These are phyloP conservation scores for Sonneratia caseolaris DNA, from an alignment of 345 rosid species.

Conservation along the genomic window DNA sequence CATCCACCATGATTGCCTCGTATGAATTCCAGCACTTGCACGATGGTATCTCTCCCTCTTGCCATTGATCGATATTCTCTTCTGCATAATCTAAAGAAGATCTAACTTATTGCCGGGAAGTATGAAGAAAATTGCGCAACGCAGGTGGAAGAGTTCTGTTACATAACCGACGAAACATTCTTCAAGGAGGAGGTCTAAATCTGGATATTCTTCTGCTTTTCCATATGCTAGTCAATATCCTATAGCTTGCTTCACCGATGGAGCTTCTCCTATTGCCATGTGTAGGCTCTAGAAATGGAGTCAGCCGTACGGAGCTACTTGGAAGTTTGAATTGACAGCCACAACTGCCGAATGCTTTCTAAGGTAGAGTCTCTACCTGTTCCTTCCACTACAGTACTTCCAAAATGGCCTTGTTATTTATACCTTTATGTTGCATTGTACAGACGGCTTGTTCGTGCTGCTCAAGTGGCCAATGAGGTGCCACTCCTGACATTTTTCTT, in stretches of 20 bases:
- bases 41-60: neutral
- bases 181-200: conserved; percentile 63
- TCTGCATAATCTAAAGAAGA: neutral
- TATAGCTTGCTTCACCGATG: neutral
- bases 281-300: conserved; percentile 86
- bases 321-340: conserved; percentile 83
- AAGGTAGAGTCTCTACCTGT: conserved; percentile 30
- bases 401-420: conserved; percentile 4
- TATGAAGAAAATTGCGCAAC: conserved; percentile 93
- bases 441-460: conserved; percentile 85
- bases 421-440: conserved; percentile 14
- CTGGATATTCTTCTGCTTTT: neutral
- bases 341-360: conserved; percentile 83
- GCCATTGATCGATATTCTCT: neutral
- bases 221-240: neutral
- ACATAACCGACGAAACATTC: conserved; percentile 90
- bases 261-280: neutral
- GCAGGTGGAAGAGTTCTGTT: conserved; percentile 87
- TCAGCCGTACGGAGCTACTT: conserved; percentile 68
- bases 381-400: neutral
- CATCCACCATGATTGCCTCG: conserved; percentile 95
- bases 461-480: conserved; percentile 78
- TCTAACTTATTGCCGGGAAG: conserved; percentile 37
- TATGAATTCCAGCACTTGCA: conserved; percentile 21
- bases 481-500: neutral